These are phyloP conservation scores for Fusarium pininemorale DNA, from an alignment of 2,329 filamentous ascomycete genomes.

Conservation along the genomic window DNA sequence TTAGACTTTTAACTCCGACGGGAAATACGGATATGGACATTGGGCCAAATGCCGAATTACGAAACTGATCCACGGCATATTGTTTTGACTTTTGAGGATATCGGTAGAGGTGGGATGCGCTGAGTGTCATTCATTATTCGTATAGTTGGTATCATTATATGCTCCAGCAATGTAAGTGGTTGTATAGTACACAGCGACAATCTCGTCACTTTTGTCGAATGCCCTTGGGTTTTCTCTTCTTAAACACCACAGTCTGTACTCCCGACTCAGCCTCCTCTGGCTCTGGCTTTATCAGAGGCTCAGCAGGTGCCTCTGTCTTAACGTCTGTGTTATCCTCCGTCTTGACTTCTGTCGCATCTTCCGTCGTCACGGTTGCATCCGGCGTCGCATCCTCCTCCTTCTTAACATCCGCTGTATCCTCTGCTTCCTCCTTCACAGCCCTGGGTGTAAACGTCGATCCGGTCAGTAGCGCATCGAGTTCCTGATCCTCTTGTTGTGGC, in stretches of 20 bases:
- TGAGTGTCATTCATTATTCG: background rate
- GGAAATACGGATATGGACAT: background rate
- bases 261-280: slow-evolving; percentile 34
- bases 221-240: slow-evolving; percentile 78
- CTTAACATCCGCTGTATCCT: slow-evolving; percentile 29
- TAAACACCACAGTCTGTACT: slow-evolving; percentile 71
- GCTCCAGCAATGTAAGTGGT: background rate
- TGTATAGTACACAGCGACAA: background rate
- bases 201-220: slow-evolving; percentile 64
- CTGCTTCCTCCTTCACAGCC: slow-evolving; percentile 38
- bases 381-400: slow-evolving; percentile 27
- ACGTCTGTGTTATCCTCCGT: slow-evolving; percentile 31
- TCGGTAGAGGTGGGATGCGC: background rate
- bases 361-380: slow-evolving; percentile 1
- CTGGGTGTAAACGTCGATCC: slow-evolving; percentile 45
- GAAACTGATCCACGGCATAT: background rate
- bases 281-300: slow-evolving; percentile 44
- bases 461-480: slow-evolving; percentile 70
- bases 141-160: background rate
- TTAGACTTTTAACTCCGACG: background rate
- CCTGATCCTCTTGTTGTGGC: slow-evolving; percentile 58
- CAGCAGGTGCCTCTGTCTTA: slow-evolving; percentile 54
- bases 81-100: too few species aligned
- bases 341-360: slow-evolving; percentile 2
- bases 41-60: slow-evolving; percentile 6